Base-by-base conservation (phyloP, 257 asterid genomes). In the Gentiana straminea region DNA sequence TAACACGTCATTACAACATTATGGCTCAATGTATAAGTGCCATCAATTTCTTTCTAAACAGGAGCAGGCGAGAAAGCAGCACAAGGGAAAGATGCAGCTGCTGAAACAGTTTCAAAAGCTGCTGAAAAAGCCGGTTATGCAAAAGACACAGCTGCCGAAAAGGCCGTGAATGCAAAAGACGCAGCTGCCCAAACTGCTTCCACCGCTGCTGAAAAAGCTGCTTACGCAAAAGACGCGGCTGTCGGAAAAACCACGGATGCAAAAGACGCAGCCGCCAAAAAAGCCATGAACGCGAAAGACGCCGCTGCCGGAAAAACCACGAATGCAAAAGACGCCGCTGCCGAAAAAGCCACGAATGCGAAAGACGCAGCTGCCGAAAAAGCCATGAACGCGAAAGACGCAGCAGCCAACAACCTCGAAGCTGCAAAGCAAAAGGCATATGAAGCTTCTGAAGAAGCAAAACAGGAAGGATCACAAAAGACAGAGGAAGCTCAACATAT, bases 71-170 rank as follows among this genome's bases (percentile, higher is more conserved):
- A 41, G 46, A 41, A 41, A 41, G 9, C 46, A 41, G 46, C 46
- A 41, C 46, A 41, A 41, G 46, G 10, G 9, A 41, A 41, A 41
- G 46, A 41, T 10, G 46, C 9, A 41, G 46, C 46, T 5, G 46
- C 46, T 24, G 24, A 24, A 24, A 24, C 24, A 24, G 24, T 24
- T 24, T 24, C 24, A 24, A 50, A 66, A 2, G 54, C 54, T 3
- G 45, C 65, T 1, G 76, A 67, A 2, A 67, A 67, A 33, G 49
- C 60, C 9, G 79, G 68, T 2, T 61, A 62, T 3, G 1, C 66
- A 0, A 73, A 69, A 69, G 52, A 64, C 24, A 24, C 24, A 24
- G 54, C 67, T 0, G 7, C 49, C 4, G 77, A 62, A 36, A 56
- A 64, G 34, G 68, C 50, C 4, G 13, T 13, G 13, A 7, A 44